phyloP scores from a whole-genome alignment of 2,329 filamentous ascomycete species.

The Pseudopyrenochaeta lycopersici region DNA sequence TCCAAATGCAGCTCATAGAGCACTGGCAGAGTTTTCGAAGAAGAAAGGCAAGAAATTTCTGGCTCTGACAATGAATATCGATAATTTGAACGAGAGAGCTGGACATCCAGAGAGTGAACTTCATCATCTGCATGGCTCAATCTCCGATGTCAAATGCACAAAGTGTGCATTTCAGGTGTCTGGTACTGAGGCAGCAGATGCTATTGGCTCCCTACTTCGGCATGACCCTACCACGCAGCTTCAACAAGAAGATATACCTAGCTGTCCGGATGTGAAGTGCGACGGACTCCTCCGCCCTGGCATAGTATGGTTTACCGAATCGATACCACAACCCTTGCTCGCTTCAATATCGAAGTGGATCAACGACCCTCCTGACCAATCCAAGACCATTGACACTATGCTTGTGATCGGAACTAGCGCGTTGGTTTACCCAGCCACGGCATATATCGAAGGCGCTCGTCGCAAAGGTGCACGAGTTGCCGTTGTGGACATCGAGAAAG shows the following conservation, averaged over 20 bases:
- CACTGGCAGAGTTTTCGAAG: constrained; percentile 23
- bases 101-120: constrained; percentile 15
- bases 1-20: constrained; percentile 31
- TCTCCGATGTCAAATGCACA: constrained; percentile 26
- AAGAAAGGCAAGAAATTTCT: constrained; percentile 20
- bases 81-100: constrained; percentile 25
- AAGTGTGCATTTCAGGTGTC: constrained; percentile 6
- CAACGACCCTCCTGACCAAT: constrained; percentile 1
- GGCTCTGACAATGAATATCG: constrained; percentile 35
- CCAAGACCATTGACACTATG: constrained; percentile 26
- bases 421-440: constrained; percentile 28
- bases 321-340: constrained; percentile 38
- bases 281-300: constrained; percentile 25
- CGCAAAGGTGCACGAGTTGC: constrained; percentile 27
- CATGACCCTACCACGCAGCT: constrained; percentile 1
- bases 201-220: not conserved
- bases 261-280: constrained; percentile 12
- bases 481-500: constrained; percentile 24
- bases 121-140: constrained; percentile 21
- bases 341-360: constrained; percentile 9
- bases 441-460: constrained; percentile 26
- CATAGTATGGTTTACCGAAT: constrained; percentile 29
- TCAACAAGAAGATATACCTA: constrained; percentile 10
- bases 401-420: constrained; percentile 33
- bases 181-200: constrained; percentile 4